Base-by-base conservation (phyloP, 2,329 filamentous ascomycete species). In the Cytospora paraplurivora region DNA sequence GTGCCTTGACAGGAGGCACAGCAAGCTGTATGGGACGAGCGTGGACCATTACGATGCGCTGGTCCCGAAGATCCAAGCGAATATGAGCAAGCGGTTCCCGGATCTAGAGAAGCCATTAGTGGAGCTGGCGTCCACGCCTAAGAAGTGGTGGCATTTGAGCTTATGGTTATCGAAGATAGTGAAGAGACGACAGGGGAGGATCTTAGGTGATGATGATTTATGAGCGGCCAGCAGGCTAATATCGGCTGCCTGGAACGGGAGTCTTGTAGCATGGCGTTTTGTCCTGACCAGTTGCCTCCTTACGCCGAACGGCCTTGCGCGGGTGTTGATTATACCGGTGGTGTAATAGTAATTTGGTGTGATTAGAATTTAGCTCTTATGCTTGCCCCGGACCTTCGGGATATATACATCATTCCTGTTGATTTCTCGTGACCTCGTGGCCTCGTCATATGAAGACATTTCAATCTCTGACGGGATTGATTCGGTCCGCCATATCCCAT, bases 91-190 rank as follows among this genome's bases (percentile, higher is more conserved):
- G 13, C 50, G 56, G 4, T 66, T 66, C n/a, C 64, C 64, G 3
- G 64, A 66, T 19, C 17, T 61, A 33, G 62, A 63, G 34, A 60
- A 37, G 17, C 59, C 61, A n/a, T 35, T 59, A n/a, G 19, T 49
- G 34, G 64, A 63, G n/a, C 38, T 54, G 2, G 54, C 34, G 0
- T 37, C 56, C 11, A 17, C 50, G 17, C 63, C 59, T 7, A 63
- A 54, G 34, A 66, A 66, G 47, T 47, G 57, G 54, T 55, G 64
- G 61, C 61, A 66, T 19, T 19, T 66, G 13, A 56, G 56, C 11
- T 21, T 60, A n/a, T 66, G 56, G 61, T 63, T 66, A 61, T 56
- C 64, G 10, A 66, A 41, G 38, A 41, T 63, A 33, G 56, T 61
- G 7, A 66, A 61, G 27, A 66, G 41, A 38, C 58, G 64, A 13